Evolutionary conservation across 306 rosid genomes (phyloP), one percentile per base, ranked within the genome.

Genomic region (Lathyrus tuberosus): DNA sequence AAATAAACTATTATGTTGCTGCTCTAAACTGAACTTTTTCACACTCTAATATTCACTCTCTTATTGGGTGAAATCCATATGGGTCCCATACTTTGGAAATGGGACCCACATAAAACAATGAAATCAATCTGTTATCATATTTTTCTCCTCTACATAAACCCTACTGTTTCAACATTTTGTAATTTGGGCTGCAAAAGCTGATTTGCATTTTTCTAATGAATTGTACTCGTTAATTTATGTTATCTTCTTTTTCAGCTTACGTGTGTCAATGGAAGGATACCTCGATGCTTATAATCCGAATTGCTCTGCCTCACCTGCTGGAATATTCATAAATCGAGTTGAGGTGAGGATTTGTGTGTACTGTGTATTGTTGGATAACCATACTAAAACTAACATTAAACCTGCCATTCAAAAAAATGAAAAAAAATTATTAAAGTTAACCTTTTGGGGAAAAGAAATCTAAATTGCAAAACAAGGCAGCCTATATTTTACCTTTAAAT

Each of bases 191-290:
- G 18, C 5, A 68, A 28, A 47, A 61, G 14, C 44, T 76, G 43
- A 20, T 67, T 16, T 76, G 54, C 63, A 14, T 22, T 40, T 44
- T 51, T 59, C 70, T 59, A 31, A 42, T 10, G 59, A 42, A 38
- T 42, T 80, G 43, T 58, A 65, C 41, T 60, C 58, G 2, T 56
- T 30, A 53, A 54, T 71, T 62, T 61, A 24, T 64, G 14, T 40
- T 67, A 33, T 63, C 67, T 71, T 40, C 71, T 31, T 74, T 74
- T 81, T 74, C 85, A 93, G 98, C 72, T 73, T 93, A 81, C 91
- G 97, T 59, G 81, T 88, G 70, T 93, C 98, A 26, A 93, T 93
- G 98, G 90, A 81, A 85, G 97, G 96, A 74, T 93, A 76, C 77
- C 86, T 93, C 65, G 91, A 88, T 86, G 97, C 91, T 61, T 93